These are phyloP conservation scores for Colletotrichum horii DNA, from an alignment of 2,329 filamentous ascomycete genomes.

Conservation along the genomic window DNA sequence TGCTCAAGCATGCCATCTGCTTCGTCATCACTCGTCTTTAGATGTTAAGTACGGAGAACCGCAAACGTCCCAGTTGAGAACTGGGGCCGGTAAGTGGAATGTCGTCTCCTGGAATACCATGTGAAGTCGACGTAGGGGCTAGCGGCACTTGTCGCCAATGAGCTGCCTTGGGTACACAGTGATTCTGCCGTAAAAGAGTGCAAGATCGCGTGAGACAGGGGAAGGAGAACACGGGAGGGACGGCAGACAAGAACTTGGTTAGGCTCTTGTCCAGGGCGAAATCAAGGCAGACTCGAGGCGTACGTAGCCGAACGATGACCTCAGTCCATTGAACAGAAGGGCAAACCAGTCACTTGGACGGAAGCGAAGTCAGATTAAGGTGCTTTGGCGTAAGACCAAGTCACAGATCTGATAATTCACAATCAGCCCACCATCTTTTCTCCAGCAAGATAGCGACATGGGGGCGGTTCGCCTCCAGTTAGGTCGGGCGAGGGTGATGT, in stretches of 20 bases:
- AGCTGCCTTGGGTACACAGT: neutral
- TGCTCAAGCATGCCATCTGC: neutral
- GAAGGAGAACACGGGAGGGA: neutral
- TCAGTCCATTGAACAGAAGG: neutral
- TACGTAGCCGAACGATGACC: neutral
- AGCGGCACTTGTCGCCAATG: neutral
- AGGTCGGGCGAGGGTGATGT: neutral
- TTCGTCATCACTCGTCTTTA: neutral
- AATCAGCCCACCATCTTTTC: neutral
- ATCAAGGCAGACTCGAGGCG: neutral
- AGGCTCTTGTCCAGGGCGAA: neutral
- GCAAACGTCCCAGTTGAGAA: neutral
- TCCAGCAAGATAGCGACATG: neutral
- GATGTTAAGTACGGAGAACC: neutral
- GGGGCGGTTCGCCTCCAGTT: neutral
- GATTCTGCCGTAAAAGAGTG: neutral
- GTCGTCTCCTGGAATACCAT: neutral
- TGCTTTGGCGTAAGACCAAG: neutral
- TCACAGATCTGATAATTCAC: neutral
- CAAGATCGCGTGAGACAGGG: neutral
- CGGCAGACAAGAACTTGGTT: neutral
- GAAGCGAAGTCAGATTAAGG: conserved; percentile 10
- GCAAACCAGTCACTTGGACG: neutral
- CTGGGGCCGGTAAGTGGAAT: neutral
- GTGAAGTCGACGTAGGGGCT: neutral